Conservation (phyloP, 139 green algal genomes). For the Chlamydomonas sp. region DNA sequence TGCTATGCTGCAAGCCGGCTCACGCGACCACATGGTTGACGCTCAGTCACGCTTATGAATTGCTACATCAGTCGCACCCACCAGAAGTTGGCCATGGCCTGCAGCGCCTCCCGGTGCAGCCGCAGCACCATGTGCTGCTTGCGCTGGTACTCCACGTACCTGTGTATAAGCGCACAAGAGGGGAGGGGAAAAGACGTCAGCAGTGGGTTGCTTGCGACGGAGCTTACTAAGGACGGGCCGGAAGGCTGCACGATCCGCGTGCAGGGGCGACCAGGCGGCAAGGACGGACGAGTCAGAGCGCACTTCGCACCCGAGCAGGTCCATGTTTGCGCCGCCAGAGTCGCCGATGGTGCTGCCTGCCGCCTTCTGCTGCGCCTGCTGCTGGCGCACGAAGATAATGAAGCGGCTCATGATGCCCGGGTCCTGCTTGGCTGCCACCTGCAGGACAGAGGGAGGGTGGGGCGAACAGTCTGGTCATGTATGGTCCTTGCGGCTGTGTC, state of each 20-base stretch:
- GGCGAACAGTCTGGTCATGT: too few species aligned
- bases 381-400: constrained; percentile 21
- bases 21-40: too few species aligned
- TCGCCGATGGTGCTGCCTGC: neutral
- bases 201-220: too few species aligned
- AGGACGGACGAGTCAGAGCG: neutral
- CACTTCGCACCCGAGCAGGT: too few species aligned
- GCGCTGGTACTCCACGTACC: constrained; percentile 38
- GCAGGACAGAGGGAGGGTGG: neutral
- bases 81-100: constrained; percentile 33
- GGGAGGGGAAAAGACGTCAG: too few species aligned
- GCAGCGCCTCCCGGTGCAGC: constrained; percentile 24
- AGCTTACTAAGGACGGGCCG: too few species aligned
- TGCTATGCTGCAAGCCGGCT: too few species aligned
- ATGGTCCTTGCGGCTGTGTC: too few species aligned
- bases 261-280: too few species aligned
- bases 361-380: constrained; percentile 4
- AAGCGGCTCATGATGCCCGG: constrained; percentile 17
- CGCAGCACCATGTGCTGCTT: constrained; percentile 34
- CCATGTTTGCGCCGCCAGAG: neutral
- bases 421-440: constrained; percentile 15
- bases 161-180: neutral
- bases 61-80: neutral
- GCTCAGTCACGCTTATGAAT: too few species aligned
- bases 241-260: too few species aligned